Conservation (phyloP, 805 yeast genomes). For the Sugiyamaella lignohabitans region DNA sequence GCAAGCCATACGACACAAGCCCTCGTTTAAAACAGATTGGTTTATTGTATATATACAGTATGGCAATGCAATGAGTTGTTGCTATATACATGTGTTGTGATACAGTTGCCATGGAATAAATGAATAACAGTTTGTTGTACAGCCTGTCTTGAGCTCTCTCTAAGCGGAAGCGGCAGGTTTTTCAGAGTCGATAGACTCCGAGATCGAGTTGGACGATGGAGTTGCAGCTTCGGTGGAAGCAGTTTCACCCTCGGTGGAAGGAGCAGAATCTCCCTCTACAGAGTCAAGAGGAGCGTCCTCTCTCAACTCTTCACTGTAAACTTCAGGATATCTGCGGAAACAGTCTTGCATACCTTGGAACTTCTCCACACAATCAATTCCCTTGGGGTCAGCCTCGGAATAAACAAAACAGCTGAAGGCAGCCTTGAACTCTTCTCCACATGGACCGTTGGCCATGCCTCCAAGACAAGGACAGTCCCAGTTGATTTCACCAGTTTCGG, state of each 20-base stretch:
- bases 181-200: background rate
- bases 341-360: constrained; percentile 90
- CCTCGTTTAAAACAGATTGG: no score
- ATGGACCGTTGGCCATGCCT: constrained; percentile 98
- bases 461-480: constrained; percentile 99
- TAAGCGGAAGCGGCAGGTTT: constrained; percentile 2
- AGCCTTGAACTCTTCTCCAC: constrained; percentile 91
- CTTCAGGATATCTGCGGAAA: constrained; percentile 87
- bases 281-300: constrained; percentile 49
- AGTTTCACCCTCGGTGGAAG: constrained; percentile 1
- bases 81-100: background rate
- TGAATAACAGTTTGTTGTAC: no score
- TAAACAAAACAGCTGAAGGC: constrained; percentile 94
- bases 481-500: constrained; percentile 97
- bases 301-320: constrained; percentile 83
- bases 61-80: no score
- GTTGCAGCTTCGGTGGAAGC: constrained; percentile 4
- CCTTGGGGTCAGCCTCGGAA: constrained; percentile 93
- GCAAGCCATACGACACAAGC: no score
- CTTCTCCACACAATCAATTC: constrained; percentile 87
- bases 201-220: background rate
- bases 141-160: background rate
- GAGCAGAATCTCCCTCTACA: constrained; percentile 12
- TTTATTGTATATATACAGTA: background rate
- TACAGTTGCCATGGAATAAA: background rate